Base-by-base conservation (phyloP, 1,284 basidiomycete genomes). In the Neonothopanus nambi region DNA sequence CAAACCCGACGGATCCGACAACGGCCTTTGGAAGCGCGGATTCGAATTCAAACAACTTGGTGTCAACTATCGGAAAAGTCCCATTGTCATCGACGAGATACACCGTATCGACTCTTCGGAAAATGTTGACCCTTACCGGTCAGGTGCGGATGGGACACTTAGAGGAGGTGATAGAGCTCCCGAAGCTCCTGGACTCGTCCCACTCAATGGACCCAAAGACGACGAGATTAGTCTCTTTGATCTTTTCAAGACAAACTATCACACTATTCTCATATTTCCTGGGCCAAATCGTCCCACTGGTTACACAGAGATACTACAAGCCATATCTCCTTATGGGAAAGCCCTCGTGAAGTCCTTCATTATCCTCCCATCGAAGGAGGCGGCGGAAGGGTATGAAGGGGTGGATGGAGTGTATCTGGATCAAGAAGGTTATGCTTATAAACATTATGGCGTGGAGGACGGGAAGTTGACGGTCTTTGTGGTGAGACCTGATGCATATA, bases 51-150 rank as follows among this genome's bases (percentile, higher is more conserved):
- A 59, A 33, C 70, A 70, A 59, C 65, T 72, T 12, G 65, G 71
- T 6, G 63, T 73, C 5, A 73, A 72, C 44, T 73, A 61, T 42
- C 67, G 71, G 1, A 53, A 54, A 50, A 71, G 67, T 44, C 50
- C 60, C 0, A 63, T 73, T 46, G 63, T 70, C 2, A 1, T 66
- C 13, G 69, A 72, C 43, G 59, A 62, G 13, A 45, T 46, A 5
- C 18, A 36, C 11, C n/a, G n/a, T n/a, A 21, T 48, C 57, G 4
- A 48, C 33, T 8, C 23, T 11, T 28, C 11, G 26, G 26, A 11
- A 11, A 48, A 36, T 38, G 20, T 41, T 23, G 45, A 59, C 36
- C 21, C 55, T n/a, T 58, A 62, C 35, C 35, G 59, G 37, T 26
- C 47, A 50, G 41, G 59, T 23, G 38, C 56, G 23, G 51, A 57